A percentile compares a stretch with the other conserved stretches of the same genome.
Conservation (phyloP, 139 green algal genomes). For the Penium margaritaceum region DNA sequence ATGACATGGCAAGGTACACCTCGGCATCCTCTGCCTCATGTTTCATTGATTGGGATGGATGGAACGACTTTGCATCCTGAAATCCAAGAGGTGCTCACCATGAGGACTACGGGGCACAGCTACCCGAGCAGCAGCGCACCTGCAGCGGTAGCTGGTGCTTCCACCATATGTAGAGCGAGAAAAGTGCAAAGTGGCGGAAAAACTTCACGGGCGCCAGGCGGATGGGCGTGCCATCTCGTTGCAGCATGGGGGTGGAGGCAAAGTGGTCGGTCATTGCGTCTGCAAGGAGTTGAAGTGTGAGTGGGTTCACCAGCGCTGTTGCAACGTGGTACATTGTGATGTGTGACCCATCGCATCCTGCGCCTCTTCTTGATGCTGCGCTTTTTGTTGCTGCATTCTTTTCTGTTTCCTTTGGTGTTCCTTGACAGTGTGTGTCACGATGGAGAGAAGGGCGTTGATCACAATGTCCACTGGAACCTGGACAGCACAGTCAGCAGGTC, state of each 20-base stretch:
- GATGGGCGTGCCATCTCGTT: slow-evolving; percentile 19
- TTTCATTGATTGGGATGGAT: too few relatives aligned
- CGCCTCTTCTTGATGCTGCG: neutral
- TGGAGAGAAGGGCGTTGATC: slow-evolving; percentile 43
- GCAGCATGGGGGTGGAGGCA: slow-evolving; percentile 16
- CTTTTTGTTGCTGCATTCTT: neutral
- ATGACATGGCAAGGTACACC: too few relatives aligned
- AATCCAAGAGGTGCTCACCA: too few relatives aligned
- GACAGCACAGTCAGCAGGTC: neutral
- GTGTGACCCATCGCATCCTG: neutral
- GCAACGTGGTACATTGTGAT: slow-evolving; percentile 42
- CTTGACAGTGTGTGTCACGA: slow-evolving; percentile 17
- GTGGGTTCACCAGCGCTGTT: slow-evolving; percentile 35
- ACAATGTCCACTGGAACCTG: slow-evolving; percentile 42
- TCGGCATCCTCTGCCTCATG: too few relatives aligned
- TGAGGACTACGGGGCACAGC: too few relatives aligned
- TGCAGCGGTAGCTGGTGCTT: slow-evolving; percentile 40
- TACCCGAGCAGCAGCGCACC: too few relatives aligned
- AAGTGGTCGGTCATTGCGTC: slow-evolving; percentile 29
- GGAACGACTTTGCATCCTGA: too few relatives aligned
- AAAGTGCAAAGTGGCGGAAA: slow-evolving; percentile 10
- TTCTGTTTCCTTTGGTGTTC: neutral
- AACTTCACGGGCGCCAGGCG: slow-evolving; percentile 16
- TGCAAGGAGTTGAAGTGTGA: slow-evolving; percentile 7
- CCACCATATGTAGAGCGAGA: slow-evolving; percentile 30